Evolutionary conservation across 2,329 filamentous ascomycete genomes (phyloP).

Genomic region (Colletotrichum sp.): DNA sequence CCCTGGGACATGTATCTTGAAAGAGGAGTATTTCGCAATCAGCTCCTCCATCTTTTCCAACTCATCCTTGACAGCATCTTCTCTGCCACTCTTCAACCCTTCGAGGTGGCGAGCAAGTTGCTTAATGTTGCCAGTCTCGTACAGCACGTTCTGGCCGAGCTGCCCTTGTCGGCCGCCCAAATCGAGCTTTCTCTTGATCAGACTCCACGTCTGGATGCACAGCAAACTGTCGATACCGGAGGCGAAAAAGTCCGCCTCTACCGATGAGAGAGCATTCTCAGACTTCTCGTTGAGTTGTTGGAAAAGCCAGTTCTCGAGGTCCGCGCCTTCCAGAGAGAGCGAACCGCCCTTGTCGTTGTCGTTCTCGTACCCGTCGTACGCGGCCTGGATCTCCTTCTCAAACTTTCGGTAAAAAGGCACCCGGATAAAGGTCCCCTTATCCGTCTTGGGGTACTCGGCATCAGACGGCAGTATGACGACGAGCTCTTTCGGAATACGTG

Average conservation of each 20-base stretch:
- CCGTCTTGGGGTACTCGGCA: slow-evolving; percentile 42
- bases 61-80: slow-evolving; percentile 19
- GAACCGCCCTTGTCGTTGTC: slow-evolving; percentile 22
- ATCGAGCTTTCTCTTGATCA: slow-evolving; percentile 42
- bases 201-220: slow-evolving; percentile 44
- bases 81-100: not conserved
- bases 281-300: not conserved
- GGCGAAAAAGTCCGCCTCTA: slow-evolving; percentile 41
- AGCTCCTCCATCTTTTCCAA: slow-evolving; percentile 34
- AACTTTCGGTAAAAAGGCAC: slow-evolving; percentile 42
- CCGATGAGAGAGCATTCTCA: not conserved
- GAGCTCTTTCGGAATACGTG: slow-evolving; percentile 46
- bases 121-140: slow-evolving; percentile 41
- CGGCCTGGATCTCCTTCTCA: slow-evolving; percentile 30
- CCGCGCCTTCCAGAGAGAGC: slow-evolving; percentile 21
- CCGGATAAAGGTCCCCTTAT: slow-evolving; percentile 52
- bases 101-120: slow-evolving; percentile 36
- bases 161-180: slow-evolving; percentile 27
- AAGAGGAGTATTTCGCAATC: slow-evolving; percentile 40
- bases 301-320: slow-evolving; percentile 26
- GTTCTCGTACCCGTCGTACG: not conserved
- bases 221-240: slow-evolving; percentile 49
- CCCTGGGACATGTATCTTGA: slow-evolving; percentile 28
- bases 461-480: slow-evolving; percentile 35
- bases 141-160: slow-evolving; percentile 40